Base-by-base conservation (phyloP, 495 filamentous ascomycete genomes). In the Thermothielavioides terrestris region DNA sequence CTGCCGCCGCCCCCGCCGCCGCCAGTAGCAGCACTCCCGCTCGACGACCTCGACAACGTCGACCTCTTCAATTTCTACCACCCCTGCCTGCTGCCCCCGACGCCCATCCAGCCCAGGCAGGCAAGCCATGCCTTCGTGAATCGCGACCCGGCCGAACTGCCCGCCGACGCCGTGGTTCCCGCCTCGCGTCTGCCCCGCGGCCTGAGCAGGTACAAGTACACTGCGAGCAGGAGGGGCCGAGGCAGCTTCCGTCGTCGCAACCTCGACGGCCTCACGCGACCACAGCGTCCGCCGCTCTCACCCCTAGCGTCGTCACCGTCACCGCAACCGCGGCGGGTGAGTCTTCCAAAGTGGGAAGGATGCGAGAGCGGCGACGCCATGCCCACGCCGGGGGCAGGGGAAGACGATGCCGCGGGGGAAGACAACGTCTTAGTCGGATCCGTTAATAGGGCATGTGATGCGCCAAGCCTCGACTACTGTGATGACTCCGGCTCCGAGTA, bases 71-170 rank as follows among this genome's bases (percentile, higher is more conserved):
- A 46, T 14, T 57, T 50, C 31, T 47, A 57, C 38, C 18, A 57
- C 42, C 55, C 55, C 14, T 57, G 55, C 31, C 44, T 57, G 27
- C 42, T 57, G 9, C 55, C 55, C 3, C 55, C 55, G 2, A 14
- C 37, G 2, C 17, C 50, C 11, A 34, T 42, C 22, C 44, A 5
- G 22, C 15, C 23, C 43, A 11, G 4, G 12, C 31, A 1, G 23
- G 20, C 31, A 26, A n/a, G n/a, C n/a, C n/a, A n/a, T n/a, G n/a
- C n/a, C n/a, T n/a, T n/a, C n/a, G n/a, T 15, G 6, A 25, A 8
- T 15, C 32, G 31, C 27, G n/a, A 8, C 12, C 6, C 25, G 2
- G 18, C 9, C 5, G 11, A 27, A 11, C 20, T 23, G 3, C 15
- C 41, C 1, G 25, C 31, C 10, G 18, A 23, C 21, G 6, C 50